A percentile compares a stretch with the other conserved stretches of the same genome.
phyloP scores from a whole-genome alignment of 2,329 filamentous ascomycete species.

The Stachybotrys chartarum region DNA sequence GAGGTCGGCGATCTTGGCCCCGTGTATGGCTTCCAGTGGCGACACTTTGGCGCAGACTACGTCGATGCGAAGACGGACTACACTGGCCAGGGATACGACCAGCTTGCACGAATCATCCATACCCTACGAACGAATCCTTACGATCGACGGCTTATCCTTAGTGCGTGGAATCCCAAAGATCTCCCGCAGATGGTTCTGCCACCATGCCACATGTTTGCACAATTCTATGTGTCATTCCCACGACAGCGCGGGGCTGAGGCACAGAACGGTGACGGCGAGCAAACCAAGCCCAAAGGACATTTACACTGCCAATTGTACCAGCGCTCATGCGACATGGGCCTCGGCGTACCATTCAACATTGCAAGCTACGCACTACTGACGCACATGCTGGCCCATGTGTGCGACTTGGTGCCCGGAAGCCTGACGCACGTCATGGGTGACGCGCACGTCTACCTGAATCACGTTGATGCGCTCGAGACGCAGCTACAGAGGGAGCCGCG shows the following conservation, averaged over 20 bases:
- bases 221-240: conserved; percentile 85
- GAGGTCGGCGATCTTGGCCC: conserved; percentile 86
- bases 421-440: conserved; percentile 97
- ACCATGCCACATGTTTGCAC: conserved; percentile 96
- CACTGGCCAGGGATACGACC: conserved; percentile 81
- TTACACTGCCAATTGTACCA: conserved; percentile 90
- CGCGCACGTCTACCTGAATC: conserved; percentile 92
- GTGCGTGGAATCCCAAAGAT: conserved; percentile 89
- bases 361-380: conserved; percentile 89
- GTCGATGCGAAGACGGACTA: conserved; percentile 75
- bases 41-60: conserved; percentile 93
- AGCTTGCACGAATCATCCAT: conserved; percentile 81
- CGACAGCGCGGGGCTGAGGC: conserved; percentile 10
- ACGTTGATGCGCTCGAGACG: conserved; percentile 76
- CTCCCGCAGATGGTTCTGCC: conserved; percentile 83
- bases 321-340: conserved; percentile 90
- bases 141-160: conserved; percentile 83
- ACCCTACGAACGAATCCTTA: conserved; percentile 81
- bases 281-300: conserved; percentile 55
- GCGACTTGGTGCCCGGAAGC: conserved; percentile 75
- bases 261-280: conserved; percentile 19
- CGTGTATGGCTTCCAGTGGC: conserved; percentile 98
- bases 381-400: conserved; percentile 88
- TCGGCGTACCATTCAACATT: conserved; percentile 97
- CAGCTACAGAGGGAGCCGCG: conserved; percentile 77